These are phyloP conservation scores for Microbotryum violaceum DNA, from an alignment of 1,284 basidiomycete genomes.

Conservation along the genomic window DNA sequence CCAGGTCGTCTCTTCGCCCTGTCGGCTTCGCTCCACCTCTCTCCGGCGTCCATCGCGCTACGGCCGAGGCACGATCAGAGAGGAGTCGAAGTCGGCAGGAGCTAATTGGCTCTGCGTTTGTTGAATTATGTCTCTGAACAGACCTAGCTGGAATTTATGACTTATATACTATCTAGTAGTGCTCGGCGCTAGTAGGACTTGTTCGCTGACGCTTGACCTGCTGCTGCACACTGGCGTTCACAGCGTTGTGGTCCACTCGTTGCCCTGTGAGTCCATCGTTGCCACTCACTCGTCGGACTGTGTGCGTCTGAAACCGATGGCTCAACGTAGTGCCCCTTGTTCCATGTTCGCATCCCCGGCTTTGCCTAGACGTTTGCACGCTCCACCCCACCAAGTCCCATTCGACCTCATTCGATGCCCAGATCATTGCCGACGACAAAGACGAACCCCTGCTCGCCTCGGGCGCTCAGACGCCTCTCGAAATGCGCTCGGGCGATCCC, in stretches of 20 bases:
- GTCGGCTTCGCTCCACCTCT: too few relatives aligned
- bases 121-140: too few relatives aligned
- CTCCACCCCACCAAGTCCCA: conserved; percentile 26
- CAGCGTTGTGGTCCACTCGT: conserved; percentile 32
- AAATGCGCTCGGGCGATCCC: conserved; percentile 26
- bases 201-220: neutral
- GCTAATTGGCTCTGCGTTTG: too few relatives aligned
- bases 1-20: too few relatives aligned
- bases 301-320: neutral
- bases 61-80: too few relatives aligned
- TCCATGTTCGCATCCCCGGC: neutral
- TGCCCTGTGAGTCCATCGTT: conserved; percentile 18
- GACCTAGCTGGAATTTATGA: too few relatives aligned
- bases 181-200: too few relatives aligned
- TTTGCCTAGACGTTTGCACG: conserved; percentile 27
- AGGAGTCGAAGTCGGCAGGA: too few relatives aligned
- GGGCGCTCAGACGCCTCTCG: conserved; percentile 28
- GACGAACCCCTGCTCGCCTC: conserved; percentile 22
- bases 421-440: conserved; percentile 15
- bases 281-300: neutral
- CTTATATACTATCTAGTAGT: too few relatives aligned
- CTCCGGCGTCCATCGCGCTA: too few relatives aligned
- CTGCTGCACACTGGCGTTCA: neutral
- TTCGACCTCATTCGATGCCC: conserved; percentile 21
- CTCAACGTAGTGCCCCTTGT: too few relatives aligned